Conservation (phyloP, 139 green algal species). For the Nannochloris sp. region DNA sequence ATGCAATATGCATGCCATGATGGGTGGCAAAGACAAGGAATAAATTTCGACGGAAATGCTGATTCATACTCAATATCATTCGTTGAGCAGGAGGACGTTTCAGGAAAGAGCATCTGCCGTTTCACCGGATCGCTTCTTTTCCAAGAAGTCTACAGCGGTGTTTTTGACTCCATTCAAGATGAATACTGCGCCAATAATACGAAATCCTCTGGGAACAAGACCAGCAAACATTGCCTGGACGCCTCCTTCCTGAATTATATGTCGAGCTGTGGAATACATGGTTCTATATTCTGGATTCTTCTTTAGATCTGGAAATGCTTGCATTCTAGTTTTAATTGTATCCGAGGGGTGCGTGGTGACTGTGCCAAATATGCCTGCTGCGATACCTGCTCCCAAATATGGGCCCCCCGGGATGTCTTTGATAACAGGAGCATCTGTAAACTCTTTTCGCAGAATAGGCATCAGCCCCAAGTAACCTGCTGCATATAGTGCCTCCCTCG, state of each 20-base stretch:
- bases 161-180: slow-evolving; percentile 21
- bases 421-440: slow-evolving; percentile 22
- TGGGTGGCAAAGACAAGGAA: not conserved
- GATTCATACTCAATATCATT: no score
- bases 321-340: slow-evolving; percentile 83
- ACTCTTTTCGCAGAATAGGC: slow-evolving; percentile 48
- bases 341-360: slow-evolving; percentile 73
- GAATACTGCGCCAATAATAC: slow-evolving; percentile 25
- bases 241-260: slow-evolving; percentile 17
- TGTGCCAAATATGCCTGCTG: slow-evolving; percentile 59
- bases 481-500: slow-evolving; percentile 70
- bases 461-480: slow-evolving; percentile 69
- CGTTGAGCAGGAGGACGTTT: no score
- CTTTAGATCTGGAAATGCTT: slow-evolving; percentile 25
- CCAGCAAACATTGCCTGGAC: slow-evolving; percentile 18
- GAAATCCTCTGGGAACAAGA: slow-evolving; percentile 12
- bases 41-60: not conserved
- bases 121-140: not conserved
- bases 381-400: slow-evolving; percentile 47
- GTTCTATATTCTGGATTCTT: slow-evolving; percentile 17
- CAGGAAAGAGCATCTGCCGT: no score
- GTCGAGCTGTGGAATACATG: slow-evolving; percentile 7
- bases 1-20: not conserved
- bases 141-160: slow-evolving; percentile 2
- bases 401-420: slow-evolving; percentile 26